Conservation (phyloP, 495 filamentous ascomycete genomes). For the Aspergillus kassunensis region DNA sequence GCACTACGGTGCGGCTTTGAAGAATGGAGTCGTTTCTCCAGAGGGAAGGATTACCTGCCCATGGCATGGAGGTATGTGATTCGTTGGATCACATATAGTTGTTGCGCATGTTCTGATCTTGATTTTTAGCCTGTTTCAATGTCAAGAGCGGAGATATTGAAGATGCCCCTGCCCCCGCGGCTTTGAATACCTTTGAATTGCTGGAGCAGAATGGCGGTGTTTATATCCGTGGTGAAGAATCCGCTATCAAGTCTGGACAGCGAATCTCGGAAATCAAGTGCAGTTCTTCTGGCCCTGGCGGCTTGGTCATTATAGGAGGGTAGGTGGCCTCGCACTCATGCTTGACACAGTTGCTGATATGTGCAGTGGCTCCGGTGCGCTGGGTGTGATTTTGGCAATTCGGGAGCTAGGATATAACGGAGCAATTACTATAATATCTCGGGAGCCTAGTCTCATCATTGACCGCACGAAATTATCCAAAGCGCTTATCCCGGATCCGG, state of each 20-base stretch:
- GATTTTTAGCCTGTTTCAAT: slow-evolving; percentile 84
- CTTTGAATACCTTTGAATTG: slow-evolving; percentile 74
- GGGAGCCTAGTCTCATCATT: slow-evolving; percentile 78
- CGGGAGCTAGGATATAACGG: slow-evolving; percentile 79
- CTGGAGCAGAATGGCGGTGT: slow-evolving; percentile 73
- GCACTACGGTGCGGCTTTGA: slow-evolving; percentile 88
- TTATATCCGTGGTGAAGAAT: slow-evolving; percentile 79
- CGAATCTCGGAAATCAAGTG: slow-evolving; percentile 72
- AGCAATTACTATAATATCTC: slow-evolving; percentile 76
- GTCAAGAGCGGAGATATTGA: slow-evolving; percentile 88
- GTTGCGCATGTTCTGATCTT: neutral
- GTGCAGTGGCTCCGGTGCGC: slow-evolving; percentile 67
- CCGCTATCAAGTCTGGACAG: slow-evolving; percentile 70
- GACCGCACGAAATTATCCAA: slow-evolving; percentile 96
- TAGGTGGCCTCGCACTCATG: slow-evolving; percentile 28
- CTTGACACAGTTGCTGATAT: neutral
- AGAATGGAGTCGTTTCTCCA: slow-evolving; percentile 73
- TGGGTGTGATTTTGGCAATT: slow-evolving; percentile 76
- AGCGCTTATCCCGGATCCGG: slow-evolving; percentile 76
- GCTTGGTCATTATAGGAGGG: slow-evolving; percentile 84
- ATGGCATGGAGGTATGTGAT: slow-evolving; percentile 87
- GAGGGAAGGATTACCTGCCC: slow-evolving; percentile 86
- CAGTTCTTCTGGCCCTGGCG: slow-evolving; percentile 57
- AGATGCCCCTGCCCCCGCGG: slow-evolving; percentile 84
- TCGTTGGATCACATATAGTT: too few species aligned